Percentiles rank a stretch among this genome's conserved stretches.
Conservation (phyloP, 345 rosid genomes). For the Syzygium aqueum region DNA sequence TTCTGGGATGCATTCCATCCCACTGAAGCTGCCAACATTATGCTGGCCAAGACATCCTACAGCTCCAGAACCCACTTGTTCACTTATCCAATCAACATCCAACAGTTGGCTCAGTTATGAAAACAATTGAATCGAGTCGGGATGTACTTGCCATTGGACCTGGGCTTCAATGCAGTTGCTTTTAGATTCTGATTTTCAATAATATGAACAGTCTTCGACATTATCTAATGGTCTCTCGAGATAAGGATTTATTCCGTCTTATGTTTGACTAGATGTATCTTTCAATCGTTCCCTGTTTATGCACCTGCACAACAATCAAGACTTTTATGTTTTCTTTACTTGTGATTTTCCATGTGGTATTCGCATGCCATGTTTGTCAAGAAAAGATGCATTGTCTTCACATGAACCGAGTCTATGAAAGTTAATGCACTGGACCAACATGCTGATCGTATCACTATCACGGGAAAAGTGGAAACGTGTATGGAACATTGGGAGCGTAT, state of each 20-base stretch:
- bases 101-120: constrained; percentile 41
- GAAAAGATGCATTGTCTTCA: not conserved
- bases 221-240: not conserved
- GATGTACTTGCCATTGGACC: not conserved
- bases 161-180: not conserved
- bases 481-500: too few relatives aligned
- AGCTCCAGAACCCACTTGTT: constrained; percentile 24
- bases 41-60: constrained; percentile 49
- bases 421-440: not conserved
- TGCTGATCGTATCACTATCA: not conserved
- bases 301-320: not conserved
- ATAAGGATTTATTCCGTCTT: not conserved
- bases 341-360: not conserved
- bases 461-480: too few relatives aligned
- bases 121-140: not conserved
- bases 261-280: not conserved
- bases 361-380: not conserved
- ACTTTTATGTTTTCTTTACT: not conserved
- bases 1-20: constrained; percentile 98
- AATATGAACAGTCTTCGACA: not conserved
- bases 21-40: constrained; percentile 56
- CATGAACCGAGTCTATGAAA: not conserved
- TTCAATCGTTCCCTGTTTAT: not conserved
- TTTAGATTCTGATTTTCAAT: not conserved
- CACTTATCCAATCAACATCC: constrained; percentile 66